Percentiles rank a stretch among this genome's conserved stretches.
These are phyloP conservation scores for Paragyromitra xinjiangensis DNA, from an alignment of 495 filamentous ascomycete species.

Conservation along the genomic window DNA sequence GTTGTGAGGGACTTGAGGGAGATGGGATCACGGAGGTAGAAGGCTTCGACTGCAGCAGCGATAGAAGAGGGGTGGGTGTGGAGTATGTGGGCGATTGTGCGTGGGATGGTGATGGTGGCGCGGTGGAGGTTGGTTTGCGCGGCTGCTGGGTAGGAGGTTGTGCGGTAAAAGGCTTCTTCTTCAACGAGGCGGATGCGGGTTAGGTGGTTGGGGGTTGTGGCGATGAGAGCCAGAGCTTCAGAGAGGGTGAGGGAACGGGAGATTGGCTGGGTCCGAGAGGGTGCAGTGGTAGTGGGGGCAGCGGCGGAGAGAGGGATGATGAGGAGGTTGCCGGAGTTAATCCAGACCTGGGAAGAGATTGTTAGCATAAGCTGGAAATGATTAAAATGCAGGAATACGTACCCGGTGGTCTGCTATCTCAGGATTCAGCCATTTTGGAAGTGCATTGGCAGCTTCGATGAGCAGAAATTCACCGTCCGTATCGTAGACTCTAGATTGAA, in stretches of 20 bases:
- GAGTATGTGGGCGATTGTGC: conserved; percentile 82
- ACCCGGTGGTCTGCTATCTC: conserved; percentile 87
- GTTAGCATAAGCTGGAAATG: conserved; percentile 3
- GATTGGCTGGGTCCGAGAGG: conserved; percentile 20
- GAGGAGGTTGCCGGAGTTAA: conserved; percentile 74
- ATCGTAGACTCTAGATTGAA: conserved; percentile 68
- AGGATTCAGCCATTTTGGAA: conserved; percentile 91
- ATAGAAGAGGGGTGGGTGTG: conserved; percentile 76
- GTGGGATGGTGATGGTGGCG: conserved; percentile 74
- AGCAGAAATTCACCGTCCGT: conserved; percentile 94
- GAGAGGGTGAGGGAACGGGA: conserved; percentile 46
- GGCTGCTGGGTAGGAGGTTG: conserved; percentile 76
- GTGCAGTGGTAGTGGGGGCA: background rate
- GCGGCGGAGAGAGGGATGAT: conserved; percentile 70
- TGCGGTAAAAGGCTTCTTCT: conserved; percentile 86
- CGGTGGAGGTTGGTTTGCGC: conserved; percentile 75
- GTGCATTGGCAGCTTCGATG: conserved; percentile 86
- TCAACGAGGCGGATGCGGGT: conserved; percentile 66
- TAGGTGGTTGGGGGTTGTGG: conserved; percentile 11
- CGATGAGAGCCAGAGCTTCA: conserved; percentile 50
- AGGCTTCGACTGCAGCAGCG: conserved; percentile 84
- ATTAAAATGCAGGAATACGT: conserved; percentile 28
- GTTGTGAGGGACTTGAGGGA: conserved; percentile 73
- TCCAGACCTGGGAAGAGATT: conserved; percentile 68
- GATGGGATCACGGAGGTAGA: conserved; percentile 89